Percentiles rank a stretch among this genome's conserved stretches.
phyloP scores from a whole-genome alignment of 768 basidiomycete species.

The Melanogaster broomeanus region DNA sequence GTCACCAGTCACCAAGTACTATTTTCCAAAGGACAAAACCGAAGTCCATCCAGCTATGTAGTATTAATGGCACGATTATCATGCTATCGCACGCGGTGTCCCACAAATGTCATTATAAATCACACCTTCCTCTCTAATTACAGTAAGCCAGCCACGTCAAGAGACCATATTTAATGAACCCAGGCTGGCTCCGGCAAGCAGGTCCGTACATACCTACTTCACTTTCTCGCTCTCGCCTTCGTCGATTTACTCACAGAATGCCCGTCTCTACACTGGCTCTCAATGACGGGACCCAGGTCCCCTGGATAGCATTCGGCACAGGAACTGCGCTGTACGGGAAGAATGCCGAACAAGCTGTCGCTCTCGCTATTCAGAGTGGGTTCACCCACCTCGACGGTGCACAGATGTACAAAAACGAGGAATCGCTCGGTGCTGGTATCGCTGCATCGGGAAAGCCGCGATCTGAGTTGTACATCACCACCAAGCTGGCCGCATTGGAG shows the following conservation, averaged over 20 bases:
- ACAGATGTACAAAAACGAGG: constrained; percentile 59
- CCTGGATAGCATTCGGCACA: constrained; percentile 64
- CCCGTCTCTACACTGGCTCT: constrained; percentile 40
- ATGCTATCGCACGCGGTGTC: not conserved
- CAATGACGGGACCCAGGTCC: constrained; percentile 55
- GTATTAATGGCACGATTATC: not conserved
- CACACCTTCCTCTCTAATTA: not conserved
- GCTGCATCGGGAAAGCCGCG: constrained; percentile 51
- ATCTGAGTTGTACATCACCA: constrained; percentile 61
- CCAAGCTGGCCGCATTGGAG: constrained; percentile 43
- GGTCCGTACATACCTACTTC: not conserved
- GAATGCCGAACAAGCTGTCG: constrained; percentile 43
- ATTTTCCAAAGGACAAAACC: not conserved
- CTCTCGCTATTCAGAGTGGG: constrained; percentile 52
- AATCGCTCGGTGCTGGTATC: constrained; percentile 51
- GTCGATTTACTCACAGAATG: constrained; percentile 17
- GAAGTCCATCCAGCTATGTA: not conserved
- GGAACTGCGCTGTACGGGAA: constrained; percentile 52
- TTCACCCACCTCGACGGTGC: constrained; percentile 69
- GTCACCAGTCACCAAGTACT: not conserved
- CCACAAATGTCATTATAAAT: too few relatives aligned
- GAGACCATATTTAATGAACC: constrained; percentile 7
- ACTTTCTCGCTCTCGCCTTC: constrained; percentile 6
- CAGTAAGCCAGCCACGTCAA: constrained; percentile 11
- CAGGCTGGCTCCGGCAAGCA: not conserved